Conservation (phyloP, 1,139 yeast species). For the Nakaseomyces sp. region DNA sequence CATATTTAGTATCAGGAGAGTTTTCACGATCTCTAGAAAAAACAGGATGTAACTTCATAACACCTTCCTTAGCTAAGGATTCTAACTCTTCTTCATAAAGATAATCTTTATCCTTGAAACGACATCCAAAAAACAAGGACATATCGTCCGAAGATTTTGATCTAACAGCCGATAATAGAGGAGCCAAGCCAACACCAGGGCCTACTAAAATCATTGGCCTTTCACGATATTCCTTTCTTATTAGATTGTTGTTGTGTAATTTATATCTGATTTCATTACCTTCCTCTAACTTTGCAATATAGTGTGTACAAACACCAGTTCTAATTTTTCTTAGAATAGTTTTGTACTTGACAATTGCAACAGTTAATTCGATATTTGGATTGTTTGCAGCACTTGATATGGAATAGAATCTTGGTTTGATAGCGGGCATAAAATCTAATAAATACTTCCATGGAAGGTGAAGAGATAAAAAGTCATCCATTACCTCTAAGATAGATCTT, state of each 20-base stretch:
- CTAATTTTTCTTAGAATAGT: conserved; percentile 72
- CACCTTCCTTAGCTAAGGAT: conserved; percentile 29
- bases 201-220: conserved; percentile 65
- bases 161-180: conserved; percentile 57
- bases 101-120: conserved; percentile 59
- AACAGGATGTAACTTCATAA: conserved; percentile 41
- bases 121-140: conserved; percentile 67
- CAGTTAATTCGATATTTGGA: conserved; percentile 39
- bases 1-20: conserved; percentile 44
- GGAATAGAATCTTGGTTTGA: conserved; percentile 76
- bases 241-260: conserved; percentile 42
- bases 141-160: conserved; percentile 26
- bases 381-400: conserved; percentile 56
- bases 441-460: conserved; percentile 65
- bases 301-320: conserved; percentile 75
- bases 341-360: conserved; percentile 80
- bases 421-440: conserved; percentile 66
- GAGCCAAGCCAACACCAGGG: conserved; percentile 93
- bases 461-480: conserved; percentile 69
- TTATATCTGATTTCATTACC: conserved; percentile 50
- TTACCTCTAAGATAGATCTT: conserved; percentile 73
- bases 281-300: conserved; percentile 45
- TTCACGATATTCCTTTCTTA: conserved; percentile 19
- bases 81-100: conserved; percentile 53
- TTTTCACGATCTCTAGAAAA: conserved; percentile 52